A percentile compares a stretch with the other conserved stretches of the same genome.
These are phyloP conservation scores for Penicillium paneum DNA, from an alignment of 2,329 filamentous ascomycete genomes.

Conservation along the genomic window DNA sequence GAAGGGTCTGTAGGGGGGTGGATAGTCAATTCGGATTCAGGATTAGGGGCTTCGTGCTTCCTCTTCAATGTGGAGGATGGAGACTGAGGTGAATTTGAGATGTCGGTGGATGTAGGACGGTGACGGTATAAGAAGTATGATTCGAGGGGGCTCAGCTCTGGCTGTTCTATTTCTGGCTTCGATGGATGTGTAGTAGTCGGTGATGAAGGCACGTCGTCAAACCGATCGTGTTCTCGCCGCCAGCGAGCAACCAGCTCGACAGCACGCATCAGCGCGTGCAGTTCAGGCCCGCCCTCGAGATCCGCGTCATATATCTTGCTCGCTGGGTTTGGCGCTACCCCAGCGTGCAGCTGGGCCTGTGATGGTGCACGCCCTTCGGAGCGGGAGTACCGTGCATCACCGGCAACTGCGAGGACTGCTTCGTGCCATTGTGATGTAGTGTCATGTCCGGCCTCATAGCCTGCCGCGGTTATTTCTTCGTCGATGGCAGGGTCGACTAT, in stretches of 20 bases:
- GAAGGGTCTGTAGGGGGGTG: conserved; percentile 13
- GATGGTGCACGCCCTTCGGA: conserved; percentile 27
- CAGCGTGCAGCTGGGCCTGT: conserved; percentile 19
- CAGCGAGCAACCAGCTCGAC: conserved; percentile 43
- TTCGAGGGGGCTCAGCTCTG: conserved; percentile 29
- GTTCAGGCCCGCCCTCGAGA: conserved; percentile 43
- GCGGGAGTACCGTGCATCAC: conserved; percentile 42
- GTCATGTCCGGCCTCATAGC: conserved; percentile 25
- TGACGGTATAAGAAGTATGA: conserved; percentile 45
- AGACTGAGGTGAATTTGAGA: neutral
- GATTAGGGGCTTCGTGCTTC: conserved; percentile 16
- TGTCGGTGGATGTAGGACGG: conserved; percentile 48
- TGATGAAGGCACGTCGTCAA: neutral
- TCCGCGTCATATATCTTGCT: conserved; percentile 30
- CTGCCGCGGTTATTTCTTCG: conserved; percentile 18
- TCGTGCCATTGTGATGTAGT: conserved; percentile 26
- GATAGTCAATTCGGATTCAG: conserved; percentile 4
- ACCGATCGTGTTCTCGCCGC: conserved; percentile 31
- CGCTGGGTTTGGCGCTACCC: conserved; percentile 24
- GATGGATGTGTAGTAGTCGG: neutral
- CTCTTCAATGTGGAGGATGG: conserved; percentile 18
- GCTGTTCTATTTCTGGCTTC: conserved; percentile 4
- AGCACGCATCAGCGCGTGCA: conserved; percentile 48
- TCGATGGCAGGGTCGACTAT: conserved; percentile 44
- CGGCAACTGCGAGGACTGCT: conserved; percentile 44